Percentiles rank a stretch among this genome's conserved stretches.
These are phyloP conservation scores for Phanerochaete carnosa DNA, from an alignment of 768 basidiomycete species.

Conservation along the genomic window DNA sequence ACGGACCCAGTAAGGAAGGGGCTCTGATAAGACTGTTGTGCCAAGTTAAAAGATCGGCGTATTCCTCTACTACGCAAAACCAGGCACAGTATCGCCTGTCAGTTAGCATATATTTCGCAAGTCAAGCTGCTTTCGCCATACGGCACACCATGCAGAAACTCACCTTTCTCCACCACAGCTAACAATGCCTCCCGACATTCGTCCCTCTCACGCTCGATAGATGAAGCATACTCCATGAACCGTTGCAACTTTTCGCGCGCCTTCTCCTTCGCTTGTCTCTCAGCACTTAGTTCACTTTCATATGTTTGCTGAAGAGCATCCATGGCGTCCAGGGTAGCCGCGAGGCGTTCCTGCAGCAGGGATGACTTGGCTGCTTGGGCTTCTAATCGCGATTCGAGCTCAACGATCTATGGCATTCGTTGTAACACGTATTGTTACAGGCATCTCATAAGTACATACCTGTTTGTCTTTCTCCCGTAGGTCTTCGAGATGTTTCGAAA, in stretches of 20 bases:
- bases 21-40: slow-evolving; percentile 42
- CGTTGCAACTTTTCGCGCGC: slow-evolving; percentile 38
- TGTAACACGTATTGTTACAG: too few relatives aligned
- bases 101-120: neutral
- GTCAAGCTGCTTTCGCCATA: neutral
- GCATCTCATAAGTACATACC: neutral
- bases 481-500: neutral
- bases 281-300: slow-evolving; percentile 35
- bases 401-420: slow-evolving; percentile 12
- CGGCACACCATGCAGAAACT: slow-evolving; percentile 19
- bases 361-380: slow-evolving; percentile 38
- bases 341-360: slow-evolving; percentile 42
- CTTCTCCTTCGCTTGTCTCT: slow-evolving; percentile 29
- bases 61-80: slow-evolving; percentile 38
- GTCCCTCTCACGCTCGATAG: slow-evolving; percentile 45
- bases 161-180: slow-evolving; percentile 58
- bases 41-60: slow-evolving; percentile 43
- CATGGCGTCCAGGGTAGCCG: slow-evolving; percentile 46
- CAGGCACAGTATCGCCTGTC: neutral
- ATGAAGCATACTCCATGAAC: slow-evolving; percentile 29
- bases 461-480: neutral
- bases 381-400: slow-evolving; percentile 30
- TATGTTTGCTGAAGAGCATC: slow-evolving; percentile 42
- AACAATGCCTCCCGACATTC: slow-evolving; percentile 52
- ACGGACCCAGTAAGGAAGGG: slow-evolving; percentile 41